These are phyloP conservation scores for Diaporthe capsici DNA, from an alignment of 2,329 filamentous ascomycete species.

Conservation along the genomic window DNA sequence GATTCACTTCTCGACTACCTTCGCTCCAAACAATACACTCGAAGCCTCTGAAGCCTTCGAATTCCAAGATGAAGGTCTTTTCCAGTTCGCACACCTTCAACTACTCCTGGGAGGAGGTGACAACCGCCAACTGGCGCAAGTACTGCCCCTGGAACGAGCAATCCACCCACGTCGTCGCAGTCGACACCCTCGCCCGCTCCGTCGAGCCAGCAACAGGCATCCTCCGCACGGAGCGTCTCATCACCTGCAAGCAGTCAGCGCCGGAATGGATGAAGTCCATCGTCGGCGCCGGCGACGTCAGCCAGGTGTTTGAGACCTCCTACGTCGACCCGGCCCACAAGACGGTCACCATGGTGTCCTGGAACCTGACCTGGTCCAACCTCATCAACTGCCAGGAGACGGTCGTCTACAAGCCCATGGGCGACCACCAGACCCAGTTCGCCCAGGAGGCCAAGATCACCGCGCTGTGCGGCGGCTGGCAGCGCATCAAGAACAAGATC, in stretches of 20 bases:
- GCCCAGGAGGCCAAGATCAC: conserved; percentile 93
- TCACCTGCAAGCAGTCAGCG: conserved; percentile 73
- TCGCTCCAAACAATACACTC: conserved; percentile 13
- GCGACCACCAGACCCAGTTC: conserved; percentile 79
- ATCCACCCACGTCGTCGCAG: conserved; percentile 94
- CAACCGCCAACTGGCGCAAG: conserved; percentile 97
- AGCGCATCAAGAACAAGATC: conserved; percentile 95
- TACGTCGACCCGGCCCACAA: conserved; percentile 89
- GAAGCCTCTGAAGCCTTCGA: not conserved
- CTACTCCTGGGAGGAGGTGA: conserved; percentile 99
- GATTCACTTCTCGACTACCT: not conserved
- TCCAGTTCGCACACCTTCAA: conserved; percentile 90
- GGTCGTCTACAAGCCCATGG: conserved; percentile 82
- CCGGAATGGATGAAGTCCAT: conserved; percentile 86
- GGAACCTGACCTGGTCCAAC: conserved; percentile 94
- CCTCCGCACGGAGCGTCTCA: conserved; percentile 73
- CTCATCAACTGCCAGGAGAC: conserved; percentile 94
- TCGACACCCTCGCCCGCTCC: conserved; percentile 87
- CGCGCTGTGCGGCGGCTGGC: conserved; percentile 95
- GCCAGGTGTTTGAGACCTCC: conserved; percentile 93
- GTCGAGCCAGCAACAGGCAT: conserved; percentile 71
- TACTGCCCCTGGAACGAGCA: conserved; percentile 99
- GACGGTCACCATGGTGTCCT: conserved; percentile 96
- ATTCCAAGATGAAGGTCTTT: conserved; percentile 73
- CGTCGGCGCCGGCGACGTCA: conserved; percentile 82